These are phyloP conservation scores for Scheffersomyces stambukii DNA, from an alignment of 1,139 yeast species.

Conservation along the genomic window DNA sequence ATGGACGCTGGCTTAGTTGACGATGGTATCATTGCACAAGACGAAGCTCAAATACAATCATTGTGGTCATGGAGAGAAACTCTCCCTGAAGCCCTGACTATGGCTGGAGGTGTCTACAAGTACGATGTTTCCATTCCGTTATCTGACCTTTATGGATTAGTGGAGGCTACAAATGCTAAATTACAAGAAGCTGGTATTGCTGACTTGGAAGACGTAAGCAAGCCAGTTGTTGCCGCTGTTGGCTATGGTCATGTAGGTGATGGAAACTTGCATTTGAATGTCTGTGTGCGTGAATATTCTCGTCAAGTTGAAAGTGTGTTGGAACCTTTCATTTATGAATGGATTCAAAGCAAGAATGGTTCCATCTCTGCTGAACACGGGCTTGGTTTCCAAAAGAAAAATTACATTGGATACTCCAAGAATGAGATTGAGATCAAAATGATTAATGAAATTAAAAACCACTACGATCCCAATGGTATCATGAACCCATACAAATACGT, in stretches of 20 bases:
- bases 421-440: constrained; percentile 60
- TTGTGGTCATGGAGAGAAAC: constrained; percentile 96
- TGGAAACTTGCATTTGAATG: constrained; percentile 90
- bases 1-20: constrained; percentile 81
- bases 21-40: constrained; percentile 96
- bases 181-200: constrained; percentile 55
- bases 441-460: constrained; percentile 73
- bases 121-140: constrained; percentile 92
- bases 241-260: constrained; percentile 98
- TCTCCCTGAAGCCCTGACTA: constrained; percentile 83
- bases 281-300: constrained; percentile 79
- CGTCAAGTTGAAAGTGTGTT: constrained; percentile 71
- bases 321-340: constrained; percentile 93
- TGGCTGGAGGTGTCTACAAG: constrained; percentile 91
- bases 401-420: constrained; percentile 81
- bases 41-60: constrained; percentile 75
- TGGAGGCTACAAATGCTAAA: constrained; percentile 63
- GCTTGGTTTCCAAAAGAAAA: constrained; percentile 91
- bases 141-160: constrained; percentile 71
- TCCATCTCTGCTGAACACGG: constrained; percentile 98
- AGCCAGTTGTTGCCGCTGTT: constrained; percentile 80
- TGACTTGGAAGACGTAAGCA: constrained; percentile 58
- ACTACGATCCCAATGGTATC: constrained; percentile 85
- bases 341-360: constrained; percentile 71
- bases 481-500: constrained; percentile 91